Percentiles rank a stretch among this genome's conserved stretches.
Conservation (phyloP, 192 early-diverging fungal genomes). For the Entomortierella chlamydospora region DNA sequence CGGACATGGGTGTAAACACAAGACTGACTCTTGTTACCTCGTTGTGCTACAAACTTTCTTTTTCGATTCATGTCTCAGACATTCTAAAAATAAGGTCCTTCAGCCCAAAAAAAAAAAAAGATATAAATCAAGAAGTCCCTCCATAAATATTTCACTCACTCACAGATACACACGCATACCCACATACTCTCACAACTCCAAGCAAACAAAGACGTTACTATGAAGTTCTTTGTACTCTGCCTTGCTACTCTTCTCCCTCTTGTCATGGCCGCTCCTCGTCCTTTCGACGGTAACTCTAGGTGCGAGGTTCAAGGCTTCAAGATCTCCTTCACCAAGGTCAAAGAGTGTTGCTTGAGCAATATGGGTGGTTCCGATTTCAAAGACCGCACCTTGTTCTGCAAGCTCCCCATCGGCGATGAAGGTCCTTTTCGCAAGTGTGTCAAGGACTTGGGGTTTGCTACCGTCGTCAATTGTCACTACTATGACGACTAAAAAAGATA, state of each 20-base stretch:
- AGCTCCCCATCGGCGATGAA: conserved; percentile 14
- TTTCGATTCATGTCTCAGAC: too few relatives aligned
- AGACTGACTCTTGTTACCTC: too few relatives aligned
- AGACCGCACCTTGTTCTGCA: conserved; percentile 8
- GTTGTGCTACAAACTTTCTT: too few relatives aligned
- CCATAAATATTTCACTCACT: too few relatives aligned
- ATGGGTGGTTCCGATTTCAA: conserved; percentile 26
- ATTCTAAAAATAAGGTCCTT: too few relatives aligned
- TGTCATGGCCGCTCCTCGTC: not conserved
- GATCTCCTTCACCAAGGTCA: conserved; percentile 13
- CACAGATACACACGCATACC: too few relatives aligned
- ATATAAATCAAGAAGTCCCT: too few relatives aligned
- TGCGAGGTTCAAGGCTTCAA: conserved; percentile 25
- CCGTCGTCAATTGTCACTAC: conserved; percentile 28
- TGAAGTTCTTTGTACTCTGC: not conserved
- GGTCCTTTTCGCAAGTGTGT: conserved; percentile 33
- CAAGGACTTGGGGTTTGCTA: conserved; percentile 29
- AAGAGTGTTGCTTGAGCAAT: conserved; percentile 34
- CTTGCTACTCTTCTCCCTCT: not conserved
- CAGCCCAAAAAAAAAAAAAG: too few relatives aligned
- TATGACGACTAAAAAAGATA: not conserved
- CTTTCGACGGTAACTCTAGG: conserved; percentile 27
- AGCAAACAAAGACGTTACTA: too few relatives aligned
- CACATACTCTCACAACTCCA: too few relatives aligned
- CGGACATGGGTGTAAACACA: too few relatives aligned